Base-by-base conservation (phyloP, 257 asterid genomes). In the Solanum boliviense region DNA sequence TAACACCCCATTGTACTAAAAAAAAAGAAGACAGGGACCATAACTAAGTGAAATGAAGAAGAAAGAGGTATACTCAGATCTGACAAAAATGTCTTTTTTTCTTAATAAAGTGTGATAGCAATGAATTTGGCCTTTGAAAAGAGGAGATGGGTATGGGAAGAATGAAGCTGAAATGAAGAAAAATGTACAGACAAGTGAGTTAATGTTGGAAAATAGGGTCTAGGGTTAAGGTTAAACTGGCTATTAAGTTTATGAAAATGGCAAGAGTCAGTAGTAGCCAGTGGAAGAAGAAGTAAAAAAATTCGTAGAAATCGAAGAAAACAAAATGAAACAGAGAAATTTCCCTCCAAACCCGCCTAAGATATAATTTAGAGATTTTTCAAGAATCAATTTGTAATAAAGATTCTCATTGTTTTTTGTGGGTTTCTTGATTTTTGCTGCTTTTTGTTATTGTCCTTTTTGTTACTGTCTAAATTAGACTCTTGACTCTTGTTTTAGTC, bases 341-440 rank as follows among this genome's bases (percentile, higher is more conserved):
- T 86, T 86, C 88, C 88, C 88, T 86, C 88, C 88, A 86, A 86
- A 73, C 74, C 29, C 88, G 84, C 84, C 44, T 18, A 48, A 29
- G 48, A 32, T 62, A 36, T 56, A 56, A 46, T 86, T 32, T 31
- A 32, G 44, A 46, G 84, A 46, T 46, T 31, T 75, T 71, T 72
- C 8, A 71, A 86, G 85, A 86, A 73, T 72, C 48, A 71, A 39
- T 41, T 52, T 39, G 62, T 86, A 86, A 31, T 79, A 79, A 82
- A 82, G 86, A 82, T 48, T 82, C 84, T 29, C 31, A 71, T 60
- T 85, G 76, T 36, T 71, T 31, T 72, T 86, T 41, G 74, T 72
- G 84, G 58, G 38, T 12, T 44, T 86, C 25, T 82, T 48, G 44
- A 39, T 48, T 38, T 82, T 82, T 82, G 29, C 86, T 82, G 52